Evolutionary conservation across 106 monocot genomes (phyloP), one percentile per base, ranked within the genome.

Genomic region (Apostasia ramifera): DNA sequence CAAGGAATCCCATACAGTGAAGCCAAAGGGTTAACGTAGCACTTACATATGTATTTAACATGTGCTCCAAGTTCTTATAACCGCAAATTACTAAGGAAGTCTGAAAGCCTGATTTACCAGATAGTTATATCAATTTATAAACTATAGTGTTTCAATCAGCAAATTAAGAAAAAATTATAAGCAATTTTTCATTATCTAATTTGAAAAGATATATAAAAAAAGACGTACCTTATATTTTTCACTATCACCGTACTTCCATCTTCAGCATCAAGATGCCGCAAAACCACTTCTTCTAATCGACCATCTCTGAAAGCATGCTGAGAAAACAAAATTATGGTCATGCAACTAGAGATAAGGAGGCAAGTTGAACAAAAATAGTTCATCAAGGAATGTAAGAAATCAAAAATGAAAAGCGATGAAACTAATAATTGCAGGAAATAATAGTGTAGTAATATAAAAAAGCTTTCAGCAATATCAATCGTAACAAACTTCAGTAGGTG

Each of bases 281-380:
- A 64, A 40, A 80, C 81, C 53, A 92, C 92, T 81, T 97, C 84
- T 80, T 97, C 97, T 69, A 97, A 51, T 45, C 82, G 82, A 54
- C 97, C 97, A 81, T 97, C 97, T 63, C 89, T 82, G 51, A 87
- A 97, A 7, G 89, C 97, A 90, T 97, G 97, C 97, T 97, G 86
- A 55, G 78, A 81, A 4, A 64, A 70, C 43, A 56, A 47, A 73
- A 26, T 26, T 42, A 40, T 52, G 37, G 7, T 13, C 8, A 7
- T 47, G 47, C 7, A n/a, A 64, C 11, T 47, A 44, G 6, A 8
- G 41, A 68, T 38, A 9, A 39, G 43, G 4, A n/a, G 48, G 26
- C 42, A 54, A 69, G 44, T 1, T 2, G 13, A 45, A 41, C 3
- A 12, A 13, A 70, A 70, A 40, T 43, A 26, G 26, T 26, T 26